A percentile compares a stretch with the other conserved stretches of the same genome.
Conservation (phyloP, 2,329 filamentous ascomycete genomes). For the Zasmidium angulare region DNA sequence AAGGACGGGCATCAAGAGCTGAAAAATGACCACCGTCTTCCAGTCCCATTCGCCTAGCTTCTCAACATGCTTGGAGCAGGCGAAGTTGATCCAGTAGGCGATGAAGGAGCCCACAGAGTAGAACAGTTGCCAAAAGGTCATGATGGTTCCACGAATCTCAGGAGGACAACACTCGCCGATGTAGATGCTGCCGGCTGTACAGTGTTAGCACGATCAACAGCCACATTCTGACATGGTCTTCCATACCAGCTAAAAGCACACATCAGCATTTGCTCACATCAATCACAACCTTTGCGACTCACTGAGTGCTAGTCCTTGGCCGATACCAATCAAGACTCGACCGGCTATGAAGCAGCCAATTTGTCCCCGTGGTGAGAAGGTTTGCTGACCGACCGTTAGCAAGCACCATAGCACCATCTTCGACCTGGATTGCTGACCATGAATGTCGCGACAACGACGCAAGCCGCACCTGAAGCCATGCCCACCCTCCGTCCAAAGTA, state of each 20-base stretch:
- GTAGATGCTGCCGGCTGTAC: slow-evolving; percentile 63
- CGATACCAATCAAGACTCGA: slow-evolving; percentile 67
- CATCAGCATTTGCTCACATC: neutral
- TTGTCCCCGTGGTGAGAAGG: slow-evolving; percentile 60
- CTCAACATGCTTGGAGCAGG: slow-evolving; percentile 55
- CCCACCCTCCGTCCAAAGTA: slow-evolving; percentile 54
- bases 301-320: slow-evolving; percentile 67
- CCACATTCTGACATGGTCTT: too few species aligned
- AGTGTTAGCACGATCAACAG: neutral
- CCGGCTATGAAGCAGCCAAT: slow-evolving; percentile 68
- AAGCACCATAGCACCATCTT: neutral
- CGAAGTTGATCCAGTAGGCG: slow-evolving; percentile 67
- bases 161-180: slow-evolving; percentile 67
- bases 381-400: slow-evolving; percentile 42
- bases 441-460: slow-evolving; percentile 68
- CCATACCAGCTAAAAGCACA: neutral
- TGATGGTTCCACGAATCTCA: slow-evolving; percentile 65
- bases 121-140: slow-evolving; percentile 70
- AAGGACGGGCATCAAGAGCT: slow-evolving; percentile 64
- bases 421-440: slow-evolving; percentile 38
- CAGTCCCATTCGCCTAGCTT: slow-evolving; percentile 68
- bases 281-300: slow-evolving; percentile 24
- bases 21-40: slow-evolving; percentile 72
- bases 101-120: slow-evolving; percentile 66
- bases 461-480: slow-evolving; percentile 63